Base-by-base conservation (phyloP, 495 filamentous ascomycete species). In the Penicillium bialowiezense region DNA sequence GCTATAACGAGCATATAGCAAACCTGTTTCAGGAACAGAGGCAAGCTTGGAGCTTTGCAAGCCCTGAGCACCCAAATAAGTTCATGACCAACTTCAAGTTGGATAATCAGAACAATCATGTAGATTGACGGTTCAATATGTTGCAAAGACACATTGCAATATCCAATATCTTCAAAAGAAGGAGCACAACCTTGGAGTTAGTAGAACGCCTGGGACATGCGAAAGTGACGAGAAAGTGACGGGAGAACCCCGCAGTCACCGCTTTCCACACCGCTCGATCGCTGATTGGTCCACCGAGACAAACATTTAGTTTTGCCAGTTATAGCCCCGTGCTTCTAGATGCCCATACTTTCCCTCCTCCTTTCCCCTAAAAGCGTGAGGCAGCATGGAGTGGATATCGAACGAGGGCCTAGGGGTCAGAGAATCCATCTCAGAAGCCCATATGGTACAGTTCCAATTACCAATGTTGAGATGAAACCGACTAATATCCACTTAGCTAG, bases 401-500 rank as follows among this genome's bases (percentile, higher is more conserved):
- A 40, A 41, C 32, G 31, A 48, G 35, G 52, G 47, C n/a, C 28
- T 34, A 28, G 44, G 36, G 4, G 26, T 47, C 31, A 36, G 14
- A 21, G 62, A 55, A 17, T 50, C 54, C 9, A 51, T 49, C 14
- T 44, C 40, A 5, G 60, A 63, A 34, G 54, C 57, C n/a, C 52
- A 60, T 24, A 21, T 31, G 24, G 56, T 58, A 57, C 28, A 24
- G 10, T 21, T 2, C 2, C 8, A 5, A 17, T 23, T 8, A 20
- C n/a, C 5, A 34, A 14, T 1, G 44, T 20, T 32, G 24, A 31
- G n/a, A 23, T 13, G 1, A 15, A 24, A 17, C 18, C 12, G 13
- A 24, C 44, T 46, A 42, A 51, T 28, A 49, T 20, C 33, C 12
- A 19, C 31, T 17, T 34, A 73, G 70, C 58, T 73, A 33, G 65